Conservation (phyloP, 352 stramenopile species). For the Phytophthora palmivora region DNA sequence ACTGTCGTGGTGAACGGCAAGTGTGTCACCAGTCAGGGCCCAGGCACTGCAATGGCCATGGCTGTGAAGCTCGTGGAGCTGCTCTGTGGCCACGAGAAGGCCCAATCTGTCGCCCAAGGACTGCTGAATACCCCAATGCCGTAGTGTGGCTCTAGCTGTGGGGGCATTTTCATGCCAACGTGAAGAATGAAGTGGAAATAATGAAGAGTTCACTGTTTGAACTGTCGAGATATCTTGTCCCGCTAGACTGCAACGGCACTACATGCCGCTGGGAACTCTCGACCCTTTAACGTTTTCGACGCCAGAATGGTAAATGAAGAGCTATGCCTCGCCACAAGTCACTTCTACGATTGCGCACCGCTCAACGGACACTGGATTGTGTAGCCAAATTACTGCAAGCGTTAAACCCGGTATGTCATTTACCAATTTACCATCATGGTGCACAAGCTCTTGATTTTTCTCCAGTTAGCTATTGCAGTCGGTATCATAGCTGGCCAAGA, state of each 20-base stretch:
- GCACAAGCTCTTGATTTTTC: constrained; percentile 1
- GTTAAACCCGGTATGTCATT: constrained; percentile 4
- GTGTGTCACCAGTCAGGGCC: constrained; percentile 82
- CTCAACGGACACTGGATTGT: constrained; percentile 6
- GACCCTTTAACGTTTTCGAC: no score
- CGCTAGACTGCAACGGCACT: no score
- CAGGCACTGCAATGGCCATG: constrained; percentile 84
- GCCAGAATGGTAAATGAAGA: no score
- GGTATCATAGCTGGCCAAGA: background rate
- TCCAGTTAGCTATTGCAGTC: background rate
- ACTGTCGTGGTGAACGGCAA: constrained; percentile 75
- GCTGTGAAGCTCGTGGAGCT: constrained; percentile 84
- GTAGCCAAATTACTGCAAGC: constrained; percentile 8
- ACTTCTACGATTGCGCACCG: constrained; percentile 1
- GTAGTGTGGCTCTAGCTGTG: no score
- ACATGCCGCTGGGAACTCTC: no score
- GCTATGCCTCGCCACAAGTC: constrained; percentile 5
- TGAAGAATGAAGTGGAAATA: no score
- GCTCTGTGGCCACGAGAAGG: constrained; percentile 68
- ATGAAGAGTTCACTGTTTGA: no score
- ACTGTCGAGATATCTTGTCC: no score
- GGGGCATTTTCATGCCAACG: no score
- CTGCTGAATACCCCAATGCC: constrained; percentile 54
- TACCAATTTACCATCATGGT: constrained; percentile 3
- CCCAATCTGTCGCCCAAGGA: constrained; percentile 62